Evolutionary conservation across 495 filamentous ascomycete genomes (phyloP).

Genomic region (Penicillium coffeae): DNA sequence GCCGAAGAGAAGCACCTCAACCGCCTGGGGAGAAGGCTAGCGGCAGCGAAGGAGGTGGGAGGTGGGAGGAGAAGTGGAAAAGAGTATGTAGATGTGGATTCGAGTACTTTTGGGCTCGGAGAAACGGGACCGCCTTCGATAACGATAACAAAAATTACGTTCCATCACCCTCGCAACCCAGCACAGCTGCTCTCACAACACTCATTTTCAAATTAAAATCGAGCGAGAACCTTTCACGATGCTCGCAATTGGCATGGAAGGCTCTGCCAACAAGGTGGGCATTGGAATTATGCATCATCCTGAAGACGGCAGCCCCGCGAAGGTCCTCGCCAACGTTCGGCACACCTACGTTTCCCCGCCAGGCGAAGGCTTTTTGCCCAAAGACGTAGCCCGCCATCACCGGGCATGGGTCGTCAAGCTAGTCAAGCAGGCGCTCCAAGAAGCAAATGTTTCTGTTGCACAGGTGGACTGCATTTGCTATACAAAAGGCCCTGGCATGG

Average conservation of each 20-base stretch:
- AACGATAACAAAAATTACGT: slow-evolving; percentile 22
- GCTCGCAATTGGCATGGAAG: slow-evolving; percentile 92
- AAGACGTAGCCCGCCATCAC: slow-evolving; percentile 93
- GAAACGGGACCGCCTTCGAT: slow-evolving; percentile 24
- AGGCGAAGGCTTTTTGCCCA: slow-evolving; percentile 91
- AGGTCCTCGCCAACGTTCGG: slow-evolving; percentile 87
- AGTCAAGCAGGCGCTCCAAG: slow-evolving; percentile 69
- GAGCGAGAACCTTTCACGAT: slow-evolving; percentile 33
- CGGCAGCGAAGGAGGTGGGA: slow-evolving; percentile 2
- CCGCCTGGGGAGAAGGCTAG: no score
- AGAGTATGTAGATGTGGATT: slow-evolving; percentile 17
- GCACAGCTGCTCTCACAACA: background rate
- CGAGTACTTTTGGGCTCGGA: slow-evolving; percentile 18
- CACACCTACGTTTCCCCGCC: slow-evolving; percentile 92
- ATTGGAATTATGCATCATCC: slow-evolving; percentile 89
- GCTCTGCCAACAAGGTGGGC: slow-evolving; percentile 96
- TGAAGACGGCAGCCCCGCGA: slow-evolving; percentile 53
- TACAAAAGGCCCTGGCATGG: slow-evolving; percentile 95
- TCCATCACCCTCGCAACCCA: background rate
- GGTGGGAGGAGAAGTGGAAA: slow-evolving; percentile 15
- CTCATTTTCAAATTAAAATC: slow-evolving; percentile 1
- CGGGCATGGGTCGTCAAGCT: slow-evolving; percentile 76
- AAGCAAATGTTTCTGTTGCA: slow-evolving; percentile 55
- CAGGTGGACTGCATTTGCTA: slow-evolving; percentile 92
- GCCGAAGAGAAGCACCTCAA: no score